Base-by-base conservation (phyloP, 352 stramenopile species). In the Phytopythium vexans region DNA sequence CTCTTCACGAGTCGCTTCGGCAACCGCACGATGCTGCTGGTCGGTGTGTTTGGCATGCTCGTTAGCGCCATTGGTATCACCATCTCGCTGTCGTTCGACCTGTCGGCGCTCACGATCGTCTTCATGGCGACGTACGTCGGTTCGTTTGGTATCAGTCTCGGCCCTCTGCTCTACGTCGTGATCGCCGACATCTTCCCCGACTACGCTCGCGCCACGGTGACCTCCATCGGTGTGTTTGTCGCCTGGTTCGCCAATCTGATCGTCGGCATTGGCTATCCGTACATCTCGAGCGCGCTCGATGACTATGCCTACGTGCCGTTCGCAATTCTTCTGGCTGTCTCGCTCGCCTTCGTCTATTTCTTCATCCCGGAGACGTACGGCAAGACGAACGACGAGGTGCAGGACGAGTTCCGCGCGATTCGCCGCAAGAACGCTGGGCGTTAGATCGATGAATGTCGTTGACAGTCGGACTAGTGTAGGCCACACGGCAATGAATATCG, bases 361-460 rank as follows among this genome's bases (percentile, higher is more conserved):
- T 21, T 74, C 34, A 49, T 82, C 4, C 72, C 72, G 2, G 70
- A 82, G 56, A 82, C 72, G 27, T 64, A 56, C 6, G 67, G 65
- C 43, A 77, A 73, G 62, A 80, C 72, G 21, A 72, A 68, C 36
- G 72, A 76, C 9, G 72, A 80, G 60, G 79, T 82, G 46, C 68
- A 82, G 46, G 53, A 65, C 8, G 68, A 72, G 35, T 82, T 82
- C 62, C 64, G 67, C 34, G 57, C 56, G 8, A 64, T 69, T 21
- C 65, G 60, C 36, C 49, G 61, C 21, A 66, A 61, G 46, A 73
- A 69, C 36, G 39, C 32, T 43, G 52, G 14, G 40, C 41, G n/a
- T 27, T n/a, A n/a, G n/a, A n/a, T n/a, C n/a, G n/a, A n/a, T n/a
- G n/a, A n/a, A n/a, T n/a, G n/a, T n/a, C n/a, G n/a, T n/a, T n/a